A percentile compares a stretch with the other conserved stretches of the same genome.
phyloP scores from a whole-genome alignment of 2,329 filamentous ascomycete genomes.

The Aspergillus quadrilineatus region DNA sequence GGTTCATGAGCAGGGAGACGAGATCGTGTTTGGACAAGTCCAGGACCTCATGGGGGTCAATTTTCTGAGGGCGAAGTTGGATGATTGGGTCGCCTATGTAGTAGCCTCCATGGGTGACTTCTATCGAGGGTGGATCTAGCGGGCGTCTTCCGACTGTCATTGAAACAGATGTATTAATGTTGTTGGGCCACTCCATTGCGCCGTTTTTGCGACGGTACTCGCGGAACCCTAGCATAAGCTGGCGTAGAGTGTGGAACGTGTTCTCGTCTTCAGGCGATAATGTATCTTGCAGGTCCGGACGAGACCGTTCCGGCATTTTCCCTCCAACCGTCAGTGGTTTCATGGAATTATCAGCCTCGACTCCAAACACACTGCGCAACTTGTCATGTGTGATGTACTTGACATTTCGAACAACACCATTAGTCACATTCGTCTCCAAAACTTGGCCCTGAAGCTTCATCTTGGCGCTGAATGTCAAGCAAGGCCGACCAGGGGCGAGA shows the following conservation, averaged over 20 bases:
- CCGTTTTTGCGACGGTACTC: slow-evolving; percentile 39
- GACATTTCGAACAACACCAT: slow-evolving; percentile 57
- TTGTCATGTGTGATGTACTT: slow-evolving; percentile 51
- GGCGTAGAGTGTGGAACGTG: slow-evolving; percentile 35
- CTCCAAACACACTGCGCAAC: slow-evolving; percentile 41
- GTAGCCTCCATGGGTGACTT: slow-evolving; percentile 32
- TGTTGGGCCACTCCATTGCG: slow-evolving; percentile 35
- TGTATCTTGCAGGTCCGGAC: slow-evolving; percentile 25
- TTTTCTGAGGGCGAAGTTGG: slow-evolving; percentile 27
- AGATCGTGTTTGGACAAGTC: slow-evolving; percentile 42
- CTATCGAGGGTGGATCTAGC: slow-evolving; percentile 29
- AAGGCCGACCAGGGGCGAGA: slow-evolving; percentile 53
- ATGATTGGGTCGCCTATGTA: slow-evolving; percentile 46
- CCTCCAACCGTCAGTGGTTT: slow-evolving; percentile 34
- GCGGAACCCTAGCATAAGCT: slow-evolving; percentile 42
- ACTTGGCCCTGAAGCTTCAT: slow-evolving; percentile 53
- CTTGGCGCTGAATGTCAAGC: slow-evolving; percentile 61
- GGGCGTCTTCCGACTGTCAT: slow-evolving; percentile 26
- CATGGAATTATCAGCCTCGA: slow-evolving; percentile 16
- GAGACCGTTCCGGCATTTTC: slow-evolving; percentile 20
- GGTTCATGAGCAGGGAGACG: slow-evolving; percentile 54
- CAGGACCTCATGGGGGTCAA: slow-evolving; percentile 38
- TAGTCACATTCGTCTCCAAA: slow-evolving; percentile 54
- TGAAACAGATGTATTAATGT: slow-evolving; percentile 21
- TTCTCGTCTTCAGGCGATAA: slow-evolving; percentile 36